phyloP scores from a whole-genome alignment of 2,329 filamentous ascomycete genomes.

The Botrytis hyacinthi region DNA sequence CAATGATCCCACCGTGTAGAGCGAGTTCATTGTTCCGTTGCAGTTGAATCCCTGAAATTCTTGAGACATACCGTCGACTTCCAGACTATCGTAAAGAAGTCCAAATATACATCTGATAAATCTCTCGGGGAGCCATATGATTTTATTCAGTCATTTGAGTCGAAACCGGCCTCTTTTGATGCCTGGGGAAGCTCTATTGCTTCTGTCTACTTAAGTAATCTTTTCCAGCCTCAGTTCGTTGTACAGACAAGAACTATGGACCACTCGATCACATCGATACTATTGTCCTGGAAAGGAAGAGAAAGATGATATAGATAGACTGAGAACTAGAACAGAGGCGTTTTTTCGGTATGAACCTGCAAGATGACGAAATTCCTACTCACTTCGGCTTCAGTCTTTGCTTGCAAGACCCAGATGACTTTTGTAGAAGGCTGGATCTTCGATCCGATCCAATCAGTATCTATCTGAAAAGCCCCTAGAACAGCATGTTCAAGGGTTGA shows the following conservation, averaged over 20 bases:
- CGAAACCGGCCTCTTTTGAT: background rate
- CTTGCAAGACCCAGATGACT: slow-evolving; percentile 59
- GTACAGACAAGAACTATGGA: background rate
- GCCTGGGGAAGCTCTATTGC: background rate
- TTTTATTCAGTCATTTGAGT: background rate
- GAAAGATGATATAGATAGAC: background rate
- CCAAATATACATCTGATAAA: background rate
- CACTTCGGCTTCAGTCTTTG: slow-evolving; percentile 53
- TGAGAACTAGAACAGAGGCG: background rate
- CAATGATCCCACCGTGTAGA: background rate
- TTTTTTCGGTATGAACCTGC: background rate
- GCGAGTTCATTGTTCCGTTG: background rate
- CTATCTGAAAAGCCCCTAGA: slow-evolving; percentile 84
- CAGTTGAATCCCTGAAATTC: background rate
- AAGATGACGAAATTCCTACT: slow-evolving; percentile 24
- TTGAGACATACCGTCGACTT: background rate
- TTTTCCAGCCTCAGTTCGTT: background rate
- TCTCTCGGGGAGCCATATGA: background rate
- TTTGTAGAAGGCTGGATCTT: slow-evolving; percentile 67
- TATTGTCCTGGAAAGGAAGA: background rate
- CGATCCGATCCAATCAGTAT: slow-evolving; percentile 52
- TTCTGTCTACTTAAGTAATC: background rate
- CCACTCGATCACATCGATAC: background rate
- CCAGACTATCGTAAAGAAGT: background rate
- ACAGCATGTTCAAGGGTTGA: slow-evolving; percentile 71